These are phyloP conservation scores for Tolypocladium inflatum DNA, from an alignment of 2,329 filamentous ascomycete species.

Conservation along the genomic window DNA sequence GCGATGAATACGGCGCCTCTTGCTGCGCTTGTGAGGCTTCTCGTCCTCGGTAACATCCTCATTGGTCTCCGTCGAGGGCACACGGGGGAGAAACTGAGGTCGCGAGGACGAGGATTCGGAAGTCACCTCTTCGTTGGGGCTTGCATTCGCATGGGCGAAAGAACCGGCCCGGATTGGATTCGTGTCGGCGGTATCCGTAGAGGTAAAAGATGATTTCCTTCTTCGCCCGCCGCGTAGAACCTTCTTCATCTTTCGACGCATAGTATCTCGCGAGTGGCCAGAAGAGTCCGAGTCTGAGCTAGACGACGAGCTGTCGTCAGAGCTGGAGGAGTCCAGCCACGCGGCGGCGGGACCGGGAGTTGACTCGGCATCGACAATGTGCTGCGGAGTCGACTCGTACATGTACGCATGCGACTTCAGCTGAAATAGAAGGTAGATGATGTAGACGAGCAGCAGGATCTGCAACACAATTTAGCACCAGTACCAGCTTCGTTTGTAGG, in stretches of 20 bases:
- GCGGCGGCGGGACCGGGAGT: constrained; percentile 76
- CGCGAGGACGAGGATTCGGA: constrained; percentile 29
- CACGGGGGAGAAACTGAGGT: constrained; percentile 23
- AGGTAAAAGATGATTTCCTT: constrained; percentile 69
- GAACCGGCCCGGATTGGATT: constrained; percentile 29
- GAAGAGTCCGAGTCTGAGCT: constrained; percentile 60
- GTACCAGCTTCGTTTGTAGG: neutral
- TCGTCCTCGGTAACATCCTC: constrained; percentile 39
- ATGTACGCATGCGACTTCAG: constrained; percentile 87
- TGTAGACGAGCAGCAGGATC: constrained; percentile 73
- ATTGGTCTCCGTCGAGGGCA: constrained; percentile 26
- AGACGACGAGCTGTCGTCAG: constrained; percentile 45
- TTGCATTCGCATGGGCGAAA: constrained; percentile 25
- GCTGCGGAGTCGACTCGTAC: constrained; percentile 86
- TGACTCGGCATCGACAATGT: constrained; percentile 85
- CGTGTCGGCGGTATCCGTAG: constrained; percentile 43
- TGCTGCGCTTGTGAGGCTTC: constrained; percentile 21
- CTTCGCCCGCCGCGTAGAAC: constrained; percentile 62
- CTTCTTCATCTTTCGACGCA: constrained; percentile 65
- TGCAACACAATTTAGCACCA: constrained; percentile 15
- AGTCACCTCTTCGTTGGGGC: constrained; percentile 24
- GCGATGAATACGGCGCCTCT: constrained; percentile 23
- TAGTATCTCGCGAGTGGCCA: constrained; percentile 49
- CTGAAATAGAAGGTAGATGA: constrained; percentile 79
- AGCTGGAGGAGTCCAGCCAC: constrained; percentile 65